Conservation (phyloP, 2,329 filamentous ascomycete species). For the Phyllachora maydis region DNA sequence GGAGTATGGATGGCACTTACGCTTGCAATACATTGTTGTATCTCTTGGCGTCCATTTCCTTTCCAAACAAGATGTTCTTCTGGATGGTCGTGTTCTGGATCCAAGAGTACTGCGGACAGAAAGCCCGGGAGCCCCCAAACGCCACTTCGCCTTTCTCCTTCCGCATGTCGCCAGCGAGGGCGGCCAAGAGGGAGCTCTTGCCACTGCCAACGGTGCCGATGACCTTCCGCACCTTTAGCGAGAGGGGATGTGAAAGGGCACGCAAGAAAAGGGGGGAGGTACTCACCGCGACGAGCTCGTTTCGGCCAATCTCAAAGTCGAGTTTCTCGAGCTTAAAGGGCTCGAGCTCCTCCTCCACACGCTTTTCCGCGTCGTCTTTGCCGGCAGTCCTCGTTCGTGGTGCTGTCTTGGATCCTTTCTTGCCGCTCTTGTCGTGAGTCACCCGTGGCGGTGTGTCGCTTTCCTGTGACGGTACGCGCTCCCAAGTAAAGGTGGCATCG, state of each 20-base stretch:
- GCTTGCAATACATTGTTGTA: conserved; percentile 70
- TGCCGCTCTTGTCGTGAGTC: conserved; percentile 17
- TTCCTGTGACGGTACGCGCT: conserved; percentile 38
- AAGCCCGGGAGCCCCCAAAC: conserved; percentile 63
- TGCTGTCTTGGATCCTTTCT: conserved; percentile 12
- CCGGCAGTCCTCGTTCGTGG: conserved; percentile 21
- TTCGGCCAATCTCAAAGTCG: conserved; percentile 45
- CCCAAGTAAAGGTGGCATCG: conserved; percentile 73
- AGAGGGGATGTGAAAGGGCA: too few relatives aligned
- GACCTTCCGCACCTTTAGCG: too few relatives aligned
- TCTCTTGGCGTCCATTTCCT: conserved; percentile 54
- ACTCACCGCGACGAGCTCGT: conserved; percentile 66
- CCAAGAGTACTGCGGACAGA: conserved; percentile 95
- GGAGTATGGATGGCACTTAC: conserved; percentile 26
- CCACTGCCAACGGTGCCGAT: conserved; percentile 80
- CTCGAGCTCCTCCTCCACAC: conserved; percentile 35
- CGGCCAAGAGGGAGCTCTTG: conserved; percentile 75
- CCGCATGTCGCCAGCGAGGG: conserved; percentile 85
- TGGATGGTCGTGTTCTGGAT: conserved; percentile 80
- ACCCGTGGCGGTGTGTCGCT: conserved; percentile 21
- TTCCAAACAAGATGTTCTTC: conserved; percentile 84
- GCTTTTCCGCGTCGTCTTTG: conserved; percentile 31
- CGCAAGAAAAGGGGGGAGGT: too few relatives aligned
- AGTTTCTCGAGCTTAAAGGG: conserved; percentile 56
- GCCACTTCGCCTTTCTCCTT: conserved; percentile 54